A percentile compares a stretch with the other conserved stretches of the same genome.
These are phyloP conservation scores for Fusarium scirpi DNA, from an alignment of 2,329 filamentous ascomycete genomes.

Conservation along the genomic window DNA sequence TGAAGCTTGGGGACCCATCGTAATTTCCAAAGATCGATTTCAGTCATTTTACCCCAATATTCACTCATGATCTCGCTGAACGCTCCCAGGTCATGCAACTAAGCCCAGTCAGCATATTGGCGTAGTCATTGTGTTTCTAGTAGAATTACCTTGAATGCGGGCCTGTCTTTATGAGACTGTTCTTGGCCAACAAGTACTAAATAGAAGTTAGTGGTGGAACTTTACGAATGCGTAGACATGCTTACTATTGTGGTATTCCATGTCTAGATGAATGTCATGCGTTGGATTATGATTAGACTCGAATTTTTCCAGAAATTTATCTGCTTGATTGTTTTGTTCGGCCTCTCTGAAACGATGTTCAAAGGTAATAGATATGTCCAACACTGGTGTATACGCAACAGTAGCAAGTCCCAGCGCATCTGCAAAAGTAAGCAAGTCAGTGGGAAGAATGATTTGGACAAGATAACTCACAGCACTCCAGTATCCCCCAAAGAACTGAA, in stretches of 20 bases:
- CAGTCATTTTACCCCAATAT: slow-evolving; percentile 20
- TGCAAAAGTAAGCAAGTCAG: slow-evolving; percentile 24
- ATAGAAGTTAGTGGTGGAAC: slow-evolving; percentile 7
- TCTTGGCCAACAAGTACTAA: slow-evolving; percentile 42
- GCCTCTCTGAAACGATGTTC: slow-evolving; percentile 28
- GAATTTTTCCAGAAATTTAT: slow-evolving; percentile 10
- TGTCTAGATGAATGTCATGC: slow-evolving; percentile 49
- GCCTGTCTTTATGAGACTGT: slow-evolving; percentile 29
- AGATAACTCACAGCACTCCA: slow-evolving; percentile 47
- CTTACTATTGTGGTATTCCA: slow-evolving; percentile 50
- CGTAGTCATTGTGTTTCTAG: not conserved
- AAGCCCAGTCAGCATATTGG: slow-evolving; percentile 9
- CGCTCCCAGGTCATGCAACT: slow-evolving; percentile 48
- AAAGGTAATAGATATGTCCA: slow-evolving; percentile 10
- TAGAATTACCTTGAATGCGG: slow-evolving; percentile 45
- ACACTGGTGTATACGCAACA: slow-evolving; percentile 44
- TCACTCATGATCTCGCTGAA: slow-evolving; percentile 41
- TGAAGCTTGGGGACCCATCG: slow-evolving; percentile 40
- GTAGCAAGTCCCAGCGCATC: slow-evolving; percentile 47
- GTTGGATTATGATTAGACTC: slow-evolving; percentile 14
- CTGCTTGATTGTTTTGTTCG: not conserved
- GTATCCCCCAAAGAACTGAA: slow-evolving; percentile 47
- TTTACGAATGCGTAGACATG: not conserved
- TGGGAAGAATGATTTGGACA: not conserved
- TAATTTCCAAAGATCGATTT: slow-evolving; percentile 30